Conservation (phyloP, 78 protist genomes). For the Diacronema lutheri region DNA sequence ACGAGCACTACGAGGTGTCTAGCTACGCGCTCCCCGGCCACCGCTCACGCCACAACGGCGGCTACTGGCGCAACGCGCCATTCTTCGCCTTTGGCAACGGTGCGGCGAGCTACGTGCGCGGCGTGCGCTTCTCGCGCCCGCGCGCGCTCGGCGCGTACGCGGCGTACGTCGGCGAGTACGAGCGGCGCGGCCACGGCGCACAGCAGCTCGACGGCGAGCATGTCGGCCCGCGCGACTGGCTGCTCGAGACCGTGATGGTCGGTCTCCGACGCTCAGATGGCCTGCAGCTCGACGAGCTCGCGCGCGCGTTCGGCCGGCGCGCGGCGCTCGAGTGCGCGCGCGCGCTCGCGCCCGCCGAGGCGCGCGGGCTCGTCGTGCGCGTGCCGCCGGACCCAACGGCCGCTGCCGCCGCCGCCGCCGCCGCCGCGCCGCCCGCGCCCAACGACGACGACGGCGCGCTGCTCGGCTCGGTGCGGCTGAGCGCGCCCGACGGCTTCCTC, state of each 20-base stretch:
- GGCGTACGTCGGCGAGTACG: neutral
- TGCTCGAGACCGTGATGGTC: neutral
- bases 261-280: neutral
- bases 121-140: neutral
- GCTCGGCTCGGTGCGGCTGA: neutral
- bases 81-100: neutral
- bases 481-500: conserved; percentile 6
- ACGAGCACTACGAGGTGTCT: conserved; percentile 17
- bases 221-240: neutral
- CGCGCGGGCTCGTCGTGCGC: neutral
- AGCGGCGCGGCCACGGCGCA: neutral
- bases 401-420: too few species aligned
- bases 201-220: neutral
- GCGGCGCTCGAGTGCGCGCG: neutral
- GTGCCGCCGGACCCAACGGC: neutral
- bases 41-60: neutral
- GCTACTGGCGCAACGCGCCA: neutral
- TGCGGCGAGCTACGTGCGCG: neutral
- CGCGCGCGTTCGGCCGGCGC: too few species aligned
- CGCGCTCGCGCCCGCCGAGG: neutral
- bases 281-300: neutral
- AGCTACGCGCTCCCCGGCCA: neutral
- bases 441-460: too few species aligned
- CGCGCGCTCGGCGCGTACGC: neutral
- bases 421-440: too few species aligned